These are phyloP conservation scores for Geum urbanum DNA, from an alignment of 306 rosid genomes.

Conservation along the genomic window DNA sequence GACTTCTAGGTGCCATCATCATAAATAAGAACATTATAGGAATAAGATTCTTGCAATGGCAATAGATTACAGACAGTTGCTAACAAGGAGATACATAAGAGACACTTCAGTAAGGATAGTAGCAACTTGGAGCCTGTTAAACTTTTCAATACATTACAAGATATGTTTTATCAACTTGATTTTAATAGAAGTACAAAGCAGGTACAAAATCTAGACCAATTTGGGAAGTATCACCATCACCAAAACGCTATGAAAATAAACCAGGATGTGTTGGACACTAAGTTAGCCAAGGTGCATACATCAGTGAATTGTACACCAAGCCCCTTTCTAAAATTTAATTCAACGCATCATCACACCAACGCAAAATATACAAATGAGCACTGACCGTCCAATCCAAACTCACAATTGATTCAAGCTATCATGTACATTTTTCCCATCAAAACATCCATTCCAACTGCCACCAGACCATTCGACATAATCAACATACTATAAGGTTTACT, in stretches of 20 bases:
- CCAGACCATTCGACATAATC: background rate
- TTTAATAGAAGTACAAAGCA: background rate
- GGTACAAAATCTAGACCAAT: slow-evolving; percentile 77
- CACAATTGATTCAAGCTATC: too few species aligned
- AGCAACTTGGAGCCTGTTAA: background rate
- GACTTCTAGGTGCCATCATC: too few species aligned
- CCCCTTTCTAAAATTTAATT: background rate
- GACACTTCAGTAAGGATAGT: background rate
- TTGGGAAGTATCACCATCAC: slow-evolving; percentile 98
- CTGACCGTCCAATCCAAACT: slow-evolving; percentile 96
- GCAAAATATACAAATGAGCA: slow-evolving; percentile 21
- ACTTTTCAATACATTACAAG: background rate
- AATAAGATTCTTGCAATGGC: too few species aligned
- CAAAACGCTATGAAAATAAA: slow-evolving; percentile 75
- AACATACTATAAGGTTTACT: background rate
- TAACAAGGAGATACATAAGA: background rate
- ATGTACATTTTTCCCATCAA: too few species aligned
- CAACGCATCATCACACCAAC: slow-evolving; percentile 6
- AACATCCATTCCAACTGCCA: too few species aligned
- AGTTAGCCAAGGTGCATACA: background rate
- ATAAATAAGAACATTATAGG: too few species aligned
- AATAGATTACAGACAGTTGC: background rate
- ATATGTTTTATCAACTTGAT: background rate
- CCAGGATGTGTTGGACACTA: slow-evolving; percentile 25
- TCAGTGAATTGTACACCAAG: background rate